Evolutionary conservation across 495 filamentous ascomycete genomes (phyloP).

Genomic region (Penicillium turbatum): DNA sequence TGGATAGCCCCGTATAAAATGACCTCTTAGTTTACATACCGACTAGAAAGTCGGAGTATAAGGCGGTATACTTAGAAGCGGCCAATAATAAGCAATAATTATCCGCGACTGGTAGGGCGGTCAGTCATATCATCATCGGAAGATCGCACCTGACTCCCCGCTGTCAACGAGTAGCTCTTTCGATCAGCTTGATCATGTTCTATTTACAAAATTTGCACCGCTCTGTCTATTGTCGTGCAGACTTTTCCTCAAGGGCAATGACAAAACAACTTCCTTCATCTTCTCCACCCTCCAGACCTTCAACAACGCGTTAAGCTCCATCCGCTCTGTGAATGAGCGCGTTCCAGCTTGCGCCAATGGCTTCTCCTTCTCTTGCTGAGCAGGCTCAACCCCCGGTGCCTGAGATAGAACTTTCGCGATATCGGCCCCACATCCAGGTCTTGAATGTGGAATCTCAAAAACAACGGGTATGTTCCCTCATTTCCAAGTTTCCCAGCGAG

Average conservation of each 20-base stretch:
- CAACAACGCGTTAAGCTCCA: constrained; percentile 2
- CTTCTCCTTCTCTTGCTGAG: constrained; percentile 8
- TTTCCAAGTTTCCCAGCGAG: constrained; percentile 11
- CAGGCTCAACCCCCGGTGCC: background rate
- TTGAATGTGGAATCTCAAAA: constrained; percentile 36
- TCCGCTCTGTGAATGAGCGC: background rate
- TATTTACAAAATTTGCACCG: background rate
- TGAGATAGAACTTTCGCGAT: background rate
- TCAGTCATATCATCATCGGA: constrained; percentile 24
- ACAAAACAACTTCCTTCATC: constrained; percentile 8
- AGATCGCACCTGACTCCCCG: constrained; percentile 10
- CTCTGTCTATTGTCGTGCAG: background rate
- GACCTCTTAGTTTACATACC: too few species aligned
- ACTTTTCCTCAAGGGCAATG: constrained; percentile 19
- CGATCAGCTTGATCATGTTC: constrained; percentile 20
- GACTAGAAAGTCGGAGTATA: too few species aligned
- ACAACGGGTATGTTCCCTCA: constrained; percentile 28
- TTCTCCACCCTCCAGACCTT: constrained; percentile 2
- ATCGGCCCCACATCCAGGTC: constrained; percentile 15
- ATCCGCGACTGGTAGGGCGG: constrained; percentile 5
- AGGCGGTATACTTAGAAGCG: too few species aligned
- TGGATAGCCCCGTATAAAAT: too few species aligned
- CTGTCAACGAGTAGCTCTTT: constrained; percentile 8
- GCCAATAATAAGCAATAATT: too few species aligned
- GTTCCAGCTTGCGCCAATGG: constrained; percentile 24